phyloP scores from a whole-genome alignment of 176 grass and related monocot genomes.

The Carex kokanica region DNA sequence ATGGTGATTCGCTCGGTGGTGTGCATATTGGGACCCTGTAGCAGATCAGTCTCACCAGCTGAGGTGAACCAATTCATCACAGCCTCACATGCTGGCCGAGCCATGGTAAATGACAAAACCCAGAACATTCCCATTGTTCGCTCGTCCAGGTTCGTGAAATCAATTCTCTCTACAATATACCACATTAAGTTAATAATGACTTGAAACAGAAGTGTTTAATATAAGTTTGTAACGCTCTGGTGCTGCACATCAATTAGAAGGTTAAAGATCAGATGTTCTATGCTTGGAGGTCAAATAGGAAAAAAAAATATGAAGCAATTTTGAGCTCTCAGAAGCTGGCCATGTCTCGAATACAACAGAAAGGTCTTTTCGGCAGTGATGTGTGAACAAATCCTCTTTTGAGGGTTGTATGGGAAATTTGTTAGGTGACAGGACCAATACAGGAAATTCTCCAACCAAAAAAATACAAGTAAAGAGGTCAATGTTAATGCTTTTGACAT shows the following conservation, averaged over 20 bases:
- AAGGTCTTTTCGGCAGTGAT: not conserved
- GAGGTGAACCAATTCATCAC: slow-evolving; percentile 98
- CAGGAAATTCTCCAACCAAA: not conserved
- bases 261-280: not conserved
- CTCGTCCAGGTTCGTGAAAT: slow-evolving; percentile 91
- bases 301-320: not conserved
- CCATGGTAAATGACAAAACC: slow-evolving; percentile 99
- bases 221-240: not conserved
- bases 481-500: not conserved
- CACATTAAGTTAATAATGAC: not conserved
- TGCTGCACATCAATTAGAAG: not conserved
- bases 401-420: not conserved
- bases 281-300: not conserved
- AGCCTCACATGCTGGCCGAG: slow-evolving; percentile 79
- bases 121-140: slow-evolving; percentile 94
- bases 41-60: slow-evolving; percentile 66
- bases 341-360: not conserved
- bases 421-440: not conserved
- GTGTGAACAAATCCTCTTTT: not conserved
- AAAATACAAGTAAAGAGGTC: not conserved
- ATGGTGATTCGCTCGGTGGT: slow-evolving; percentile 64
- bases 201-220: not conserved
- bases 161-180: slow-evolving; percentile 62
- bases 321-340: not conserved
- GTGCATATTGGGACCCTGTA: slow-evolving; percentile 79